Base-by-base conservation (phyloP, 371 early-diverging fungal genomes). In the Syncephalastrum monosporum region DNA sequence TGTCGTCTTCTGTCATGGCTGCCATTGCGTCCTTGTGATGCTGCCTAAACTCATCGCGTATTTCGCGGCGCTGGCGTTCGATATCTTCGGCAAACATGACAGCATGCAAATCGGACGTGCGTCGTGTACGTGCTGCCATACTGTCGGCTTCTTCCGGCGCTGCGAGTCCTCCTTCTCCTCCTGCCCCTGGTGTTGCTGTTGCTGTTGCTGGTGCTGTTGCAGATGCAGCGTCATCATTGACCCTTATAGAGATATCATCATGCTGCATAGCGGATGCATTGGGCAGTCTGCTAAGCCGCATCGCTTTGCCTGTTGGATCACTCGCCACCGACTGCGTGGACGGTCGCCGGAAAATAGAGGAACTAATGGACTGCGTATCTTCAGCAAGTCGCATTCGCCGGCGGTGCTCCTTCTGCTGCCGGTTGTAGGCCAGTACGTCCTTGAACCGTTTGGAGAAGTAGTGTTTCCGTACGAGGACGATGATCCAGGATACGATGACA, bases 381-480 rank as follows among this genome's bases (percentile, higher is more conserved):
- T 19, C 50, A 0, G 19, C 23, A 24, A 6, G 27, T 25, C 27
- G 50, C 25, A 50, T 25, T 10, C 56, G 44, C n/a, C 50, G 53
- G 41, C 42, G 56, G 13, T 63, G 58, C 7, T 56, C 63, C 23
- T 74, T 62, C 44, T 65, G 51, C 19, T 50, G 50, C 25, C 60
- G 54, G 50, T 71, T 71, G 14, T 56, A 62, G 24, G 53, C 23
- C 7, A 74, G 42, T 46, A 67, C 63, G 19, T 69, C 63, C 52
- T 71, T 59, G 42, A 74, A 74, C 33, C 75, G 59, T 53, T 67
- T 62, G n/a, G 60, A 63, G 45, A 74, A 74, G 33, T 67, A 71
- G 38, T 74, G 61, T 38, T 67, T 59, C 17, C 75, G 57, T 3
- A 74, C 75, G 58, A 66, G 59, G 23, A 74, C 67, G 0, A 74